A percentile compares a stretch with the other conserved stretches of the same genome.
These are phyloP conservation scores for Westerdykella aurantiaca DNA, from an alignment of 2,329 filamentous ascomycete species.

Conservation along the genomic window DNA sequence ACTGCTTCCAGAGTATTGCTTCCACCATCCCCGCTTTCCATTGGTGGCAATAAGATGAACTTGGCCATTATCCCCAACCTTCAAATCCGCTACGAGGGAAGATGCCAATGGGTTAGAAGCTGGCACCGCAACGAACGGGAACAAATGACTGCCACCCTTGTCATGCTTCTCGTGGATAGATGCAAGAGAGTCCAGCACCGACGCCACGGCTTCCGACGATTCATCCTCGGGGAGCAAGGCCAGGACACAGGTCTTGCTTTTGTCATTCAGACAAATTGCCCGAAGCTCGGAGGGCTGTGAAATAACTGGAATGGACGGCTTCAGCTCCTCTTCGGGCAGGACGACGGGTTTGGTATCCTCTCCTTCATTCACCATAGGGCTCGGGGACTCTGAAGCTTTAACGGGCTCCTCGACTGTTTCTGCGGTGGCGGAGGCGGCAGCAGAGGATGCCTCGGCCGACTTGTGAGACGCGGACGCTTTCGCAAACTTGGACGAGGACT, in stretches of 20 bases:
- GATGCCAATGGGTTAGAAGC: slow-evolving; percentile 53
- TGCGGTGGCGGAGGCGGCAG: slow-evolving; percentile 45
- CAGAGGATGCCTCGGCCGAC: slow-evolving; percentile 44
- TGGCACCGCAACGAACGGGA: slow-evolving; percentile 77
- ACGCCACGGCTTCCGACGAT: slow-evolving; percentile 43
- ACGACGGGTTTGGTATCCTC: slow-evolving; percentile 45
- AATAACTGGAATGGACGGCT: slow-evolving; percentile 60
- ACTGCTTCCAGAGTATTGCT: slow-evolving; percentile 57
- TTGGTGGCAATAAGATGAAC: slow-evolving; percentile 78
- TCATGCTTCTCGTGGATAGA: slow-evolving; percentile 72
- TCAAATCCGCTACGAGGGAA: slow-evolving; percentile 56
- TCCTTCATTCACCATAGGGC: slow-evolving; percentile 43
- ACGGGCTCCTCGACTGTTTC: slow-evolving; percentile 46
- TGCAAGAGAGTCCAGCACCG: slow-evolving; percentile 56
- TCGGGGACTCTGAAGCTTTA: slow-evolving; percentile 51
- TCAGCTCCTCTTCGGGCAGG: slow-evolving; percentile 49
- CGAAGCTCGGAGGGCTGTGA: slow-evolving; percentile 58
- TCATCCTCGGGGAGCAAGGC: slow-evolving; percentile 43
- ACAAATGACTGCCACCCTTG: slow-evolving; percentile 60
- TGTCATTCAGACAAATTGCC: slow-evolving; percentile 65
- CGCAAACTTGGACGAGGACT: slow-evolving; percentile 46
- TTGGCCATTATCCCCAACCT: slow-evolving; percentile 48
- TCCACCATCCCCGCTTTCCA: slow-evolving; percentile 80
- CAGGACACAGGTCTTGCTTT: slow-evolving; percentile 78
- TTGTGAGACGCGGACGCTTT: slow-evolving; percentile 49